Evolutionary conservation across 345 rosid genomes (phyloP).

Genomic region (Aegle marmelos): DNA sequence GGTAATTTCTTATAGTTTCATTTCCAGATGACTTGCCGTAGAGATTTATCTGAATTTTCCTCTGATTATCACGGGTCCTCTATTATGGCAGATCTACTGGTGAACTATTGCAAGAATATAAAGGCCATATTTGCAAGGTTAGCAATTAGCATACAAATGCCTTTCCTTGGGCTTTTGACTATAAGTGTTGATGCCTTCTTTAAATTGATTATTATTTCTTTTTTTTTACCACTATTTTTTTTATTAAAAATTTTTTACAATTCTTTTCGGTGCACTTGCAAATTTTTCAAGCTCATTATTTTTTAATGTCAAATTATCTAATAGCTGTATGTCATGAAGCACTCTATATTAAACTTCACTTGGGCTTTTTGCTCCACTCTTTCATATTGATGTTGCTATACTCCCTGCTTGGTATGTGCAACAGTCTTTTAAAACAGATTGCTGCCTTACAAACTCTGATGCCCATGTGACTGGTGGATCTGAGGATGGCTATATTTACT

Average conservation of each 20-base stretch:
- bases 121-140: slow-evolving; percentile 91
- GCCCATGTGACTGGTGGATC: slow-evolving; percentile 92
- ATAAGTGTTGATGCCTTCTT: not conserved
- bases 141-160: slow-evolving; percentile 45
- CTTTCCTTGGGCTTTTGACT: not conserved
- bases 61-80: slow-evolving; percentile 10
- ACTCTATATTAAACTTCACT: not conserved
- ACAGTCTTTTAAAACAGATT: slow-evolving; percentile 92
- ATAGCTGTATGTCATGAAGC: not conserved
- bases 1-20: slow-evolving; percentile 32
- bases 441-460: slow-evolving; percentile 85
- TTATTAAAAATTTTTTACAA: not conserved
- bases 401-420: slow-evolving; percentile 12
- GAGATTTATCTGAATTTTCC: not conserved
- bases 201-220: not conserved
- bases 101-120: slow-evolving; percentile 88
- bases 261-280: not conserved
- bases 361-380: not conserved
- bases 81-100: slow-evolving; percentile 60
- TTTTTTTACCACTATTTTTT: not conserved
- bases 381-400: not conserved
- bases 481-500: slow-evolving; percentile 87
- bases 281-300: not conserved
- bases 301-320: not conserved
- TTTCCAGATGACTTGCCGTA: not conserved